A percentile compares a stretch with the other conserved stretches of the same genome.
Conservation (phyloP, 768 basidiomycete species). For the Mycena alexandri region DNA sequence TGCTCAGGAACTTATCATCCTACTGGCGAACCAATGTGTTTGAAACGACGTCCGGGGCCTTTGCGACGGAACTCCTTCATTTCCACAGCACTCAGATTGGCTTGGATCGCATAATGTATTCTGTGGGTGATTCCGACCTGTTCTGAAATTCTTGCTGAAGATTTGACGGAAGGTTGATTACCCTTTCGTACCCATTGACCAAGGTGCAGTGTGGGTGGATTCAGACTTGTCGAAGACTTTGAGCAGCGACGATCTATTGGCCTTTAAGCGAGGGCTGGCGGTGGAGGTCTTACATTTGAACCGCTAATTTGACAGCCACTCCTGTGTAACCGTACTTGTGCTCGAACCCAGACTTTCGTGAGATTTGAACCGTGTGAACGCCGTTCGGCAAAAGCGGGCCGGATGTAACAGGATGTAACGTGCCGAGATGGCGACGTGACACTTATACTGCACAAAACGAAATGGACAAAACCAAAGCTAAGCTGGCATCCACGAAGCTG, state of each 20-base stretch:
- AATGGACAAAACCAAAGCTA: conserved; percentile 79
- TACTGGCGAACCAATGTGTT: conserved; percentile 56
- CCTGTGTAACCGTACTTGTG: too few species aligned
- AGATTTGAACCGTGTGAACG: too few species aligned
- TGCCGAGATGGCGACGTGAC: too few species aligned
- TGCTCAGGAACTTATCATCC: conserved; percentile 52
- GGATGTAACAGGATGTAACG: conserved; percentile 1
- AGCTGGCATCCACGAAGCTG: conserved; percentile 59
- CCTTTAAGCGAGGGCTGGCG: conserved; percentile 28
- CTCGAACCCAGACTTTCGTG: too few species aligned
- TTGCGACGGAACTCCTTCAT: conserved; percentile 53
- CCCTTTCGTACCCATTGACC: conserved; percentile 22
- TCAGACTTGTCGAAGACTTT: background rate
- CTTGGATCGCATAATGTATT: conserved; percentile 56
- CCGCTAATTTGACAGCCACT: background rate
- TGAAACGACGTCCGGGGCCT: conserved; percentile 57
- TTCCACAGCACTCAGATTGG: conserved; percentile 58
- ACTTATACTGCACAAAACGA: background rate
- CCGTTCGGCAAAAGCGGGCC: too few species aligned
- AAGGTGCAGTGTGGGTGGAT: conserved; percentile 25
- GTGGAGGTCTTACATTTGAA: conserved; percentile 29
- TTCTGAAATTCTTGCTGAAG: conserved; percentile 8
- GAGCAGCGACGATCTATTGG: conserved; percentile 19
- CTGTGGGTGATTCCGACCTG: conserved; percentile 52
- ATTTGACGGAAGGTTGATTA: conserved; percentile 27